Base-by-base conservation (phyloP, 768 basidiomycete species). In the Suillus ampliporus region DNA sequence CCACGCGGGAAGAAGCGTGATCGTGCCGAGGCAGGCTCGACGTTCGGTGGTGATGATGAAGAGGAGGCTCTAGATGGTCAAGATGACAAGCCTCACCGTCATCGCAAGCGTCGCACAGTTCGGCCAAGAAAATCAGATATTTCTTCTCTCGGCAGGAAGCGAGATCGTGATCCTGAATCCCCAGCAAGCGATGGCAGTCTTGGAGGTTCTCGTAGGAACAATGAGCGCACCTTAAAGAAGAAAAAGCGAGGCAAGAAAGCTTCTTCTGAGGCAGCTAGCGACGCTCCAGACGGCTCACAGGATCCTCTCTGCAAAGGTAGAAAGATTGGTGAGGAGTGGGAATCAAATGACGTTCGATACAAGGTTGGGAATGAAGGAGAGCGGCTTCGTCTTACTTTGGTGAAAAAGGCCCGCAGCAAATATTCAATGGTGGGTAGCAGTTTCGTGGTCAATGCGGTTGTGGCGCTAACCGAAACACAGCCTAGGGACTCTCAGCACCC, bases 401-500 rank as follows among this genome's bases (percentile, higher is more conserved):
- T 94, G 48, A 92, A 87, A 78, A 89, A 87, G 75, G 84, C 84
- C 19, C 83, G 85, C 65, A 87, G 84, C 58, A 87, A 85, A 66
- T 92, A 89, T 68, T 78, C 80, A 43, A 93, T 93, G 92, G 92
- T 91, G 69, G 61, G 86, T 60, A 6, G 6, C 10, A 5, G 19
- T 48, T 38, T 46, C 56, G 15, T n/a, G n/a, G 31, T 46, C 19
- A 7, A 19, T 52, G 3, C 64, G 40, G 11, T 44, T 64, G 58
- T 53, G 23, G 19, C 28, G 26, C 46, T 46, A 31, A 26, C 47
- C 66, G 72, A 31, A 61, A 40, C 48, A 41, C 65, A 93, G 92
- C 92, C 92, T 4, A 77, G 83, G 58, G 92, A 94, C 70, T 92
- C 91, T 9, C 82, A 85, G 62, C 91, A 94, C 72, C 89, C 90